Percentiles rank a stretch among this genome's conserved stretches.
phyloP scores from a whole-genome alignment of 2,329 filamentous ascomycete genomes.

The Tolypocladium tropicale region DNA sequence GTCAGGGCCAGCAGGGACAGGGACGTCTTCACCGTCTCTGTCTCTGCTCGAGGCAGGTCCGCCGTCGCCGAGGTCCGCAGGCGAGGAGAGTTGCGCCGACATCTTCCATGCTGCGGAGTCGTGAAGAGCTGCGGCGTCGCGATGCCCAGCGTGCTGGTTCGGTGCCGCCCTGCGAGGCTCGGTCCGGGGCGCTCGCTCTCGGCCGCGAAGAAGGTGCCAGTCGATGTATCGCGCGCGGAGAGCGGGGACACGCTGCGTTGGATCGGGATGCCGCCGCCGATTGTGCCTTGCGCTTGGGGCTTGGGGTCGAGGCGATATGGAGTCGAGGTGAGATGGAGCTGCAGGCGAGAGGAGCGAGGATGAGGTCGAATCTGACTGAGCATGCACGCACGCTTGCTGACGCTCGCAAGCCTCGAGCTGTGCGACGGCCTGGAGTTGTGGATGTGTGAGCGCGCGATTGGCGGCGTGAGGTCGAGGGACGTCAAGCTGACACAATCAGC shows the following conservation, averaged over 20 bases:
- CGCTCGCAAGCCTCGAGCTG: not conserved
- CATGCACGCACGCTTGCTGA: not conserved
- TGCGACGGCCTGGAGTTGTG: not conserved
- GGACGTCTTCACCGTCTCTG: constrained; percentile 13
- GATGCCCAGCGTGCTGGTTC: not conserved
- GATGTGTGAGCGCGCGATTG: not conserved
- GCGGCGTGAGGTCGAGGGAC: not conserved
- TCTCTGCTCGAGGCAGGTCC: constrained; percentile 14
- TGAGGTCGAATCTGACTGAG: not conserved
- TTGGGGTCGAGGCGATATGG: not conserved
- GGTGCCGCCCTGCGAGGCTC: not conserved
- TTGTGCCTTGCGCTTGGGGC: not conserved
- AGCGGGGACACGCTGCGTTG: not conserved
- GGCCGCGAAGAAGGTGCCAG: not conserved
- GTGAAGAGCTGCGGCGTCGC: constrained; percentile 7
- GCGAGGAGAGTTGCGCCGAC: constrained; percentile 18
- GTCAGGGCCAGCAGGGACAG: constrained; percentile 13
- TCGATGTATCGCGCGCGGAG: not conserved
- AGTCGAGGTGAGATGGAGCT: not conserved
- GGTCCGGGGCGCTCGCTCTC: not conserved
- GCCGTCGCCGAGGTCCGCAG: constrained; percentile 15
- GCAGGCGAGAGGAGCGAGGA: not conserved
- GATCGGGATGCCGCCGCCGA: too few relatives aligned
- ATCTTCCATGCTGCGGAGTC: constrained; percentile 25
- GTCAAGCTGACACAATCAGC: not conserved